These are phyloP conservation scores for Hypoxylon sp. DNA, from an alignment of 2,329 filamentous ascomycete species.

Conservation along the genomic window DNA sequence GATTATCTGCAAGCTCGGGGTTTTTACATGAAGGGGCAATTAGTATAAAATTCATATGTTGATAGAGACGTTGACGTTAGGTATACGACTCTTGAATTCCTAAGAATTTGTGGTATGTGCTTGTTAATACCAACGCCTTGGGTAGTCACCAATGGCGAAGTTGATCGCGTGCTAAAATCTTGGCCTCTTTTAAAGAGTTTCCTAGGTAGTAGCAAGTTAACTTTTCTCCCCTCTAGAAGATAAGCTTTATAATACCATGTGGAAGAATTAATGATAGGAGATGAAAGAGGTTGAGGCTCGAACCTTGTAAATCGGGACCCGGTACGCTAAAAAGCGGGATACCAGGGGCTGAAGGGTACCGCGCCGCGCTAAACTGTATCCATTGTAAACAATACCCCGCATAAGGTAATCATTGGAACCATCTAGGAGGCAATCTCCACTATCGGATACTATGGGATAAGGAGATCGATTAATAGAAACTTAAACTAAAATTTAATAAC, in stretches of 20 bases:
- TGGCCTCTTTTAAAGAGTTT: not conserved
- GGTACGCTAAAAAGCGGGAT: not conserved
- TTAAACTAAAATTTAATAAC: constrained; percentile 30
- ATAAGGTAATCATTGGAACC: constrained; percentile 15
- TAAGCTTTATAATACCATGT: not conserved
- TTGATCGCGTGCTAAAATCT: too few relatives aligned
- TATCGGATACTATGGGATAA: constrained; percentile 7
- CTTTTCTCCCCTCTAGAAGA: not conserved
- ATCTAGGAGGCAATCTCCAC: not conserved
- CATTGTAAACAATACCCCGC: constrained; percentile 19
- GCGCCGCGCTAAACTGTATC: not conserved
- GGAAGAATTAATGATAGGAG: not conserved
- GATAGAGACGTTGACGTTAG: too few relatives aligned
- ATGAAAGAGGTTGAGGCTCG: constrained; percentile 3
- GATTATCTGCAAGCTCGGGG: too few relatives aligned
- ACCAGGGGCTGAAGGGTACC: constrained; percentile 6
- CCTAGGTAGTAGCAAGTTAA: not conserved
- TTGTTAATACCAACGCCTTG: not conserved
- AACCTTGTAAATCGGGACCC: not conserved
- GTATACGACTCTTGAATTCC: too few relatives aligned
- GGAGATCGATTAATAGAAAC: constrained; percentile 24
- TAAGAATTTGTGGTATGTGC: not conserved
- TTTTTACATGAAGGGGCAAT: too few relatives aligned
- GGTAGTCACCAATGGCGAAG: not conserved
- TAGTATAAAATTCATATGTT: too few relatives aligned